Conservation (phyloP, 2,329 filamentous ascomycete genomes). For the Epichloe brachyelytri region DNA sequence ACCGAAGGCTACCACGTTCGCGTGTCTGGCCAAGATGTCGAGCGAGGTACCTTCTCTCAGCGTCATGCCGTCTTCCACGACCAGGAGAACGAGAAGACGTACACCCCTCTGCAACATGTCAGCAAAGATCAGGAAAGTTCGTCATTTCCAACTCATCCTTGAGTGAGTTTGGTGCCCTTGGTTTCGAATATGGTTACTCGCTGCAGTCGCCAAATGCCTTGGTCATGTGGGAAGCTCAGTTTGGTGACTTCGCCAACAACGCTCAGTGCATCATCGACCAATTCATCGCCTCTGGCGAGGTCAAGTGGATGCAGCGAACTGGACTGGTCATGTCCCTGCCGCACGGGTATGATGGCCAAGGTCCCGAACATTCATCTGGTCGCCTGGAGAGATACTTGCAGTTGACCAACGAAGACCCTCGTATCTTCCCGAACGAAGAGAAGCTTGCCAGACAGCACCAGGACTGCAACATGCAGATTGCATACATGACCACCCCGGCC, state of each 20-base stretch:
- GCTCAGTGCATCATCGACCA: conserved; percentile 98
- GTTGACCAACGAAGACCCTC: conserved; percentile 93
- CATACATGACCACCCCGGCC: conserved; percentile 89
- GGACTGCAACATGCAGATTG: conserved; percentile 99
- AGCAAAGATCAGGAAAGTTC: conserved; percentile 85
- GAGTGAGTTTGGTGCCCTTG: conserved; percentile 59
- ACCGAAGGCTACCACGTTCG: conserved; percentile 93
- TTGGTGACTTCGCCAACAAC: conserved; percentile 99
- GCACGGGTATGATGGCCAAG: conserved; percentile 96
- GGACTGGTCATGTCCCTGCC: conserved; percentile 93
- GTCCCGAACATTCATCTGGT: conserved; percentile 94
- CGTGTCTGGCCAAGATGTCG: conserved; percentile 96
- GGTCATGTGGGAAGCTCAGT: conserved; percentile 99
- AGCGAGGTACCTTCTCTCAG: conserved; percentile 98
- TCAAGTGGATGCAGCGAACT: conserved; percentile 97
- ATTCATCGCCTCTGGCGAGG: conserved; percentile 93
- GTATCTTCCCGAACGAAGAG: conserved; percentile 75
- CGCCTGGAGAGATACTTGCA: conserved; percentile 96
- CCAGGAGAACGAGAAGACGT: conserved; percentile 85
- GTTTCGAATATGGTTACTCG: conserved; percentile 98
- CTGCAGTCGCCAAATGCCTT: conserved; percentile 91
- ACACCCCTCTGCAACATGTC: conserved; percentile 83
- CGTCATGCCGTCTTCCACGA: conserved; percentile 95
- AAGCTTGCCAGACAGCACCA: conserved; percentile 96
- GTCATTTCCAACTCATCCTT: conserved; percentile 94